A percentile compares a stretch with the other conserved stretches of the same genome.
These are phyloP conservation scores for Excoecaria cochinchinensis DNA, from an alignment of 345 rosid species.

Conservation along the genomic window DNA sequence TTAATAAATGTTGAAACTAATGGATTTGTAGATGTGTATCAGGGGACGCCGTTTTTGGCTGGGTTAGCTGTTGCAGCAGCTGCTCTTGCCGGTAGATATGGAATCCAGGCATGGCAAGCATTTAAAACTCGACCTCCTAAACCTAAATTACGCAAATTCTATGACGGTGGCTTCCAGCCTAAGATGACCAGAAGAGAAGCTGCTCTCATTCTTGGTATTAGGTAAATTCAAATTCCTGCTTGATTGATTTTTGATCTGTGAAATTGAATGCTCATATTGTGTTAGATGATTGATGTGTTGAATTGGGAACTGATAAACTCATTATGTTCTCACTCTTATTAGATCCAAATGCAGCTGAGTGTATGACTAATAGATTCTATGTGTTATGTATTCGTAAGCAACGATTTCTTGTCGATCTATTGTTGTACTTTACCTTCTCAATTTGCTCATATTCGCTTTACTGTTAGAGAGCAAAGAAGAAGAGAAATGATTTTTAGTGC, in stretches of 20 bases:
- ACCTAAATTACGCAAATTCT: slow-evolving; percentile 56
- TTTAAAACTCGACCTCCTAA: slow-evolving; percentile 63
- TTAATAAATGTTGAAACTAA: background rate
- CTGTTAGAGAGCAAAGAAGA: background rate
- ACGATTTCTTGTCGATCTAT: background rate
- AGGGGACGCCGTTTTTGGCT: slow-evolving; percentile 79
- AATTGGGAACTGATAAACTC: background rate
- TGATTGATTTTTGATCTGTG: background rate
- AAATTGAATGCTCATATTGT: background rate
- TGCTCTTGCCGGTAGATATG: slow-evolving; percentile 79
- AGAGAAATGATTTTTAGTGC: background rate
- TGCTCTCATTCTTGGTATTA: slow-evolving; percentile 70
- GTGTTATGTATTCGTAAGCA: background rate
- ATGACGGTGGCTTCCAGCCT: slow-evolving; percentile 75
- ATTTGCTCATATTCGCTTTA: background rate
- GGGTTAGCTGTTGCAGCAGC: slow-evolving; percentile 84
- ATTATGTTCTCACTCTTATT: background rate
- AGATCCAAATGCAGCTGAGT: background rate
- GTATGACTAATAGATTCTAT: background rate
- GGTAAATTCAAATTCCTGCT: slow-evolving; percentile 31
- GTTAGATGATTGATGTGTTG: background rate
- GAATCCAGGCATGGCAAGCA: slow-evolving; percentile 89
- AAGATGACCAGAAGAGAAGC: slow-evolving; percentile 81
- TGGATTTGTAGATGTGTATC: slow-evolving; percentile 19
- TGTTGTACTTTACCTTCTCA: background rate